Base-by-base conservation (phyloP, 352 stramenopile species). In the Phytophthora melonis region DNA sequence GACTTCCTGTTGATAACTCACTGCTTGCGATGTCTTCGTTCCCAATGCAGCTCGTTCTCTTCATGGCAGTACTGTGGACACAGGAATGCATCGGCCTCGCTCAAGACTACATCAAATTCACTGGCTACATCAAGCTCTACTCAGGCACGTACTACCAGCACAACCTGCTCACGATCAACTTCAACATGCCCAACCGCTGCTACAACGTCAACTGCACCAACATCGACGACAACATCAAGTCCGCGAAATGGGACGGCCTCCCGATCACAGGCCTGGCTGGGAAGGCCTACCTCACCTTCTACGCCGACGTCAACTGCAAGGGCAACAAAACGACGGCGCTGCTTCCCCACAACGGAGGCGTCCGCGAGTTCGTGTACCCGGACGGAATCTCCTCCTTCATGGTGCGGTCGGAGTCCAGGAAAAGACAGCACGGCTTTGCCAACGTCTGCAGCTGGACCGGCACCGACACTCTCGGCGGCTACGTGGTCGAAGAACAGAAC, bases 261-360 rank as follows among this genome's bases (percentile, higher is more conserved):
- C 67, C 67, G 19, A 65, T 16, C 9, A 70, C 68, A 7, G 68
- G 43, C 9, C 34, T 41, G 21, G 59, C 32, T 3, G 66, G 60
- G 0, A 68, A 62, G n/a, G 67, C 67, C 16, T 76, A 63, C 47
- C 68, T 79, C 21, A 72, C 49, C n/a, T 79, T 79, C 55, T 76
- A 76, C 39, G 52, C 58, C 1, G 68, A 64, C 52, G 18, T 16
- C 9, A 54, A 73, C 50, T 79, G 72, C 39, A 7, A 39, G 1
- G 60, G 72, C 21, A 62, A 34, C 6, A 41, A 52, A 16, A 41
- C 56, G 14, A 50, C 61, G 1, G 14, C 27, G 1, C 25, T 32
- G 34, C 62, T 71, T 13, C 68, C 62, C 13, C 49, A 71, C 18
- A 58, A 58, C 23, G 61, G 62, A 13, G 62, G 68, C 7, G 49